Evolutionary conservation across 148 eudicot genomes (phyloP), one percentile per base, ranked within the genome.

Genomic region (Vaccinium vitisidaea): DNA sequence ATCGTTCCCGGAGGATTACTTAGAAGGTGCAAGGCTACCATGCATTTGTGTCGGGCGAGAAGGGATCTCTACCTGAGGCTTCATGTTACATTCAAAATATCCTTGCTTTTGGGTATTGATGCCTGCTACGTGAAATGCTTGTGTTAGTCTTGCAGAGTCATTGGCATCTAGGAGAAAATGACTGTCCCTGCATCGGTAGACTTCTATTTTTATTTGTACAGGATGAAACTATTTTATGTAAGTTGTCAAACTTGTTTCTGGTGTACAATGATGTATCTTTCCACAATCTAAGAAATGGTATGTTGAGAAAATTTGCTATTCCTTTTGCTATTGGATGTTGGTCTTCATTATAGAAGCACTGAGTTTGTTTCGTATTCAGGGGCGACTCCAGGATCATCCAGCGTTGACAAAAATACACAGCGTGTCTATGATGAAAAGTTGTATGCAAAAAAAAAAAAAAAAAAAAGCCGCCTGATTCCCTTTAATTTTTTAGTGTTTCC

Each of bases 101-200:
- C 46, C 82, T 80, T 80, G 52, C 58, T 36, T 59, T 39, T 58
- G 50, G 82, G 71, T 39, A 19, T 80, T 80, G 82, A 80, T 80
- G 54, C 21, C 39, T 23, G 73, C 73, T 67, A 11, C 13, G 25
- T 8, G 16, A 27, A 59, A 65, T 14, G 8, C 16, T 21, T 15
- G 18, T 14, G 18, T 36, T 36, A 13, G 46, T 13, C 49, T 70
- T 18, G 16, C 61, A 19, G 65, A 0, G 65, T 59, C 65, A 59
- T n/a, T 6, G 43, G 49, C 76, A 73, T 36, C 15, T 19, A 73
- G 73, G 36, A 67, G 30, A 12, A 27, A 67, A 25, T 67, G 73
- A 23, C 16, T 25, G 73, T 19, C 6, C 73, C 39, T 36, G 39
- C 63, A 59, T 32, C 15, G 21, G 65, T 59, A 59, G 65, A 59